Percentiles rank a stretch among this genome's conserved stretches.
phyloP scores from a whole-genome alignment of 192 early-diverging fungal genomes.

The Mycoemilia scoparia region DNA sequence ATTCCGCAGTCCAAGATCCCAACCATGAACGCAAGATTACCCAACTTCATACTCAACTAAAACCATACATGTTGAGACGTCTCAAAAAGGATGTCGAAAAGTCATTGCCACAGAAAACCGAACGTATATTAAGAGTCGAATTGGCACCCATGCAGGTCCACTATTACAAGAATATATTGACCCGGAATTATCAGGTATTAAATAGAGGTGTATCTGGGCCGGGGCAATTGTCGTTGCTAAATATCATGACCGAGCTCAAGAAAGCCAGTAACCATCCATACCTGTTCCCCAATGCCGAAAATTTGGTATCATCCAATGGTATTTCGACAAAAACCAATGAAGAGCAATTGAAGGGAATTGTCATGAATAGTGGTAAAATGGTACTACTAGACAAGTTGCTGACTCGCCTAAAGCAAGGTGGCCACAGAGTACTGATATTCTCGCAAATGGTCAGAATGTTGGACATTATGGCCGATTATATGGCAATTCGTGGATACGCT shows the following conservation, averaged over 20 bases:
- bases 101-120: conserved; percentile 86
- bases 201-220: conserved; percentile 46
- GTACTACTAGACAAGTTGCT: conserved; percentile 89
- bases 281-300: conserved; percentile 66
- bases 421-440: conserved; percentile 94
- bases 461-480: conserved; percentile 90
- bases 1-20: conserved; percentile 35
- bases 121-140: conserved; percentile 88
- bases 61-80: conserved; percentile 82
- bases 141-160: conserved; percentile 75
- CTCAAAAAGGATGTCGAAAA: conserved; percentile 98
- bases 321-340: conserved; percentile 35
- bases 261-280: conserved; percentile 96
- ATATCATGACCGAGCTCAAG: conserved; percentile 92
- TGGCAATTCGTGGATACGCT: conserved; percentile 64
- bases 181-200: conserved; percentile 79
- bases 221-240: conserved; percentile 62
- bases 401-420: conserved; percentile 68
- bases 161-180: conserved; percentile 89
- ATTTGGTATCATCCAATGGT: too few relatives aligned
- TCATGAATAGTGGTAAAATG: conserved; percentile 96
- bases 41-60: conserved; percentile 62
- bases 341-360: conserved; percentile 61
- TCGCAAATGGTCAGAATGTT: conserved; percentile 96
- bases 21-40: conserved; percentile 69